Base-by-base conservation (phyloP, 306 rosid species). In the Purshia tridentata region DNA sequence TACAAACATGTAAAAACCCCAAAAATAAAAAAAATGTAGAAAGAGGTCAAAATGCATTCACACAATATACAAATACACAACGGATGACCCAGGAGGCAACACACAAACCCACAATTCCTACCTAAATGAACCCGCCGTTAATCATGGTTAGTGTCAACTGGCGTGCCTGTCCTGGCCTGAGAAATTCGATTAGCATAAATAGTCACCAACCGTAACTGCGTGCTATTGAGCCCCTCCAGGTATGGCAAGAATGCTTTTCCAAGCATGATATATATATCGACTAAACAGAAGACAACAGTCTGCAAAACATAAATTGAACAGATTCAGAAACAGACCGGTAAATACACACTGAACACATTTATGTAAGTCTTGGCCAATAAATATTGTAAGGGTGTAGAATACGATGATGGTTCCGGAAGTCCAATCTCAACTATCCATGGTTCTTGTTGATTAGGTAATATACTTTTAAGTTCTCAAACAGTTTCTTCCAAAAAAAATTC, bases 251-350 rank as follows among this genome's bases (percentile, higher is more conserved):
- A 95, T 65, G 96, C 85, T 83, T 88, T 91, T 83, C 99, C 99
- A 47, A 95, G 99, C 97, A 95, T 90, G 69, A 95, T 95, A 77
- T 95, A 95, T 66, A 95, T 87, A 78, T 95, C 99, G 83, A 95
- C 99, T 6, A 91, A 86, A 84, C 98, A 95, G 91, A 95, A 95
- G 68, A 95, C 99, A 65, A 95, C 99, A 13, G 99, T 95, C 99
- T 95, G 99, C 74, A 77, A 76, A 82, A 75, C 72, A 77, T 3
- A 37, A 72, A 35, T 13, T 4, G 22, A 35, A 75, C 35, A 20
- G 39, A 12, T 46, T 58, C 20, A 46, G 60, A 74, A 46, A 41
- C 19, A 57, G 11, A 35, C 4, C 46, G 50, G 40, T 37, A 23
- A 42, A 42, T 5, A 37, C 4, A 39, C 4, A 60, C 13, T 52